Evolutionary conservation across 208 protist species (phyloP), one percentile per base, ranked within the genome.

Genomic region (Leptomonas pyrrhocoris): DNA sequence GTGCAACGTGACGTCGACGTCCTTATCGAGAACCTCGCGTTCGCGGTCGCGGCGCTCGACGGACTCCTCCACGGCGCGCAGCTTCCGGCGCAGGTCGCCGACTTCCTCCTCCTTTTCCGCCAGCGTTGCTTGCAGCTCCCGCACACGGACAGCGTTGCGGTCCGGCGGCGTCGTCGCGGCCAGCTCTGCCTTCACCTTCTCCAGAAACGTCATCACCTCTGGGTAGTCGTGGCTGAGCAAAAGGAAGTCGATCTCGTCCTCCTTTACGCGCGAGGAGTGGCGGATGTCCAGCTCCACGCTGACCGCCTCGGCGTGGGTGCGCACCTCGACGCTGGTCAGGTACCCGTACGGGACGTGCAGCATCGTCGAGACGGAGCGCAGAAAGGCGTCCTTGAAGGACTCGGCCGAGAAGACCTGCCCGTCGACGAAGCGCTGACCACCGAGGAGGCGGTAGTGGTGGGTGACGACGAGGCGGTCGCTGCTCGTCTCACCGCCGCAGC

Each of bases 181-280:
- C 48, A 65, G 54, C 74, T 60, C 79, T 53, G 60, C 72, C 60
- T 79, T 68, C 58, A 38, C 67, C 55, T 58, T 80, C 40, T 60
- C 63, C 12, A 72, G 54, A 40, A 83, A 64, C 40, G 58, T 57
- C 40, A 81, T 59, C 40, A 77, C 25, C 57, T 82, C 73, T 50
- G 88, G 77, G 62, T 79, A 92, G 31, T 74, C 40, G 73, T 82
- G 81, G 28, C 60, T 64, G 34, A 84, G 74, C n/a, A 94, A 61
- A 8, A 65, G 25, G 16, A 75, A 51, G 42, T 92, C 74, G 15
- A 94, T 71, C 36, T 80, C 76, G 15, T 83, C 73, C 21, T 81
- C 67, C 21, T 18, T 34, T 19, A 86, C 13, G 27, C 59, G 59
- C 15, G 63, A n/a, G 19, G 65, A 65, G 73, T 89, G 86, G 27